Conservation (phyloP, 306 rosid genomes). For the Trifolium pratense region DNA sequence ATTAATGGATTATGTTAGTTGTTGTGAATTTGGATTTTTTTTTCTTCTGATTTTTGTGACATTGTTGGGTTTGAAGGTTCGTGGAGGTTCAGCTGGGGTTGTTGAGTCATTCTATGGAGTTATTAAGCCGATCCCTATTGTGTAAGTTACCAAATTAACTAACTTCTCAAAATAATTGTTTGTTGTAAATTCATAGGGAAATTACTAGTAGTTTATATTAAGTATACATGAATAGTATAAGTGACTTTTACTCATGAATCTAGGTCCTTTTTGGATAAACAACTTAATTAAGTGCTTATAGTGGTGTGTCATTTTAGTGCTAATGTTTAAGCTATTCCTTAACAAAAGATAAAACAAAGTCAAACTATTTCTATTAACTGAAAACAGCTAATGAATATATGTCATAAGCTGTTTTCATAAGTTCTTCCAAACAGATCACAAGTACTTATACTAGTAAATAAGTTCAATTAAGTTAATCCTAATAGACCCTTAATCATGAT, state of each 20-base stretch:
- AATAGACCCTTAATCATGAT: not conserved
- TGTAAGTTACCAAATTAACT: conserved; percentile 55
- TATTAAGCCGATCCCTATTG: conserved; percentile 71
- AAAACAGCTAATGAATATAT: not conserved
- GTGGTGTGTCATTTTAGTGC: not conserved
- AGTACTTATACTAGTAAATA: not conserved
- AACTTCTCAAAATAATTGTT: conserved; percentile 1
- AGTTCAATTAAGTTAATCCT: not conserved
- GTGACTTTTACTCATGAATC: not conserved
- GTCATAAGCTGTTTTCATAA: not conserved
- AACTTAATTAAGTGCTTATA: not conserved
- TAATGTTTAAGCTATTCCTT: not conserved
- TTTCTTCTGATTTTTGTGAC: conserved; percentile 30
- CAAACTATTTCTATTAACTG: too few relatives aligned
- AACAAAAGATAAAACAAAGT: not conserved
- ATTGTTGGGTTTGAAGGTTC: conserved; percentile 59
- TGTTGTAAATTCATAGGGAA: not conserved
- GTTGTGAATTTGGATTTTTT: not conserved
- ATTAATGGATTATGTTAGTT: not conserved
- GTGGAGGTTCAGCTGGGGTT: conserved; percentile 92
- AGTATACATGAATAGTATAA: not conserved
- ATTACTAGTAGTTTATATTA: not conserved
- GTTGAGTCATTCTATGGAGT: conserved; percentile 84
- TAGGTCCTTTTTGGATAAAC: not conserved
- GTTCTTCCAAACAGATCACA: not conserved